Conservation (phyloP, 208 protist species). For the Acanthamoeba sp. region DNA sequence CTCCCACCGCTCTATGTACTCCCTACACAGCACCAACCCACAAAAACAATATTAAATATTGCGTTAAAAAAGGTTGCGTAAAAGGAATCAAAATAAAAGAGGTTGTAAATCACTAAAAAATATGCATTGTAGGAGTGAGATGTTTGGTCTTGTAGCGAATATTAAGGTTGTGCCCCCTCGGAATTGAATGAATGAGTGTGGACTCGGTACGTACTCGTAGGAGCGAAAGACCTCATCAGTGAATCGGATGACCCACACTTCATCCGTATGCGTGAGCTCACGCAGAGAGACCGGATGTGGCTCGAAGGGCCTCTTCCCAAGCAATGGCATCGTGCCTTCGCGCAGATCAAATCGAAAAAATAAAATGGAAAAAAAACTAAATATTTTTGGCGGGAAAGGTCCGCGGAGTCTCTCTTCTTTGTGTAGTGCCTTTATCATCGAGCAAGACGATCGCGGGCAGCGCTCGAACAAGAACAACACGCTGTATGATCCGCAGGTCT, state of each 20-base stretch:
- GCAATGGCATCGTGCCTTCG: not conserved
- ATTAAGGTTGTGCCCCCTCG: no score
- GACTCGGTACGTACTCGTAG: conserved; percentile 57
- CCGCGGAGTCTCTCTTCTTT: no score
- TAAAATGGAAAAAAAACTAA: not conserved
- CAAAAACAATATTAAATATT: not conserved
- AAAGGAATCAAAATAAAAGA: not conserved
- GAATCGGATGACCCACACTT: conserved; percentile 50
- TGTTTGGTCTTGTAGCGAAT: no score
- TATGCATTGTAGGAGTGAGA: no score
- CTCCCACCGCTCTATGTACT: conserved; percentile 13
- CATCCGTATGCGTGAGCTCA: conserved; percentile 16
- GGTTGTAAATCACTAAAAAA: no score
- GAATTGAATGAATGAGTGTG: no score
- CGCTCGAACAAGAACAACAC: no score
- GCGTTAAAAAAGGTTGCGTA: not conserved
- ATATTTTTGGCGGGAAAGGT: no score
- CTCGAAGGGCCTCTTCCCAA: not conserved
- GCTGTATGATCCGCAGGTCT: no score
- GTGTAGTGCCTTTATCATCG: no score
- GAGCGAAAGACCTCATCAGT: conserved; percentile 10
- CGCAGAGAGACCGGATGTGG: not conserved
- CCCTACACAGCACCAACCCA: not conserved
- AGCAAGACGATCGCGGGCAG: no score
- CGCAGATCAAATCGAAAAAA: not conserved